Evolutionary conservation across 169 alveolate species (phyloP), one percentile per base, ranked within the genome.

Genomic region (Gregarina niphandrodes): DNA sequence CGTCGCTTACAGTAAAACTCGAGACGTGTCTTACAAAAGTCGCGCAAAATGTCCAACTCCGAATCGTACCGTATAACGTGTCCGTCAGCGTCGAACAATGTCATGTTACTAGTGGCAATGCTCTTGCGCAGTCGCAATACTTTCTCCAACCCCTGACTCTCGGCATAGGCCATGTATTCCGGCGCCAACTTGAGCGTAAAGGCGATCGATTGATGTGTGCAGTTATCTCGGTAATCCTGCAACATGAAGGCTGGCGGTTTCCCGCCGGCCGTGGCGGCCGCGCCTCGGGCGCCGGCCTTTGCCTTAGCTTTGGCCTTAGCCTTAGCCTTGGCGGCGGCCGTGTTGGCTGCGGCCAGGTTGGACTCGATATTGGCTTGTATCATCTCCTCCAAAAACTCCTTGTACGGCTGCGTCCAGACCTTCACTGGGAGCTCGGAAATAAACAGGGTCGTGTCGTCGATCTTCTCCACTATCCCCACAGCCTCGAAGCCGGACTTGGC

Each of bases 381-480:
- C 36, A 52, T 35, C 35, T 64, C 63, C 55, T 85, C 92, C 37
- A 84, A 60, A 73, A 78, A 84, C 37, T 71, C 87, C 53, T 82
- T 78, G 68, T 83, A 89, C 62, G 83, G 95, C 68, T 84, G 80
- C 11, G 95, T 87, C 95, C 96, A 86, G 52, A 73, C 77, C 35
- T 78, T 74, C 35, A 90, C 70, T 1, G 99, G 99, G n/a, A 93
- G 73, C 64, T 93, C 99, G 18, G 92, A 80, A 15, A 65, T 51
- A 18, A 69, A 81, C 18, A 56, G 60, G 19, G 70, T 64, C 35
- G 58, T 61, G 37, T 63, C 71, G 28, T 56, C 62, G 2, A 38
- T 37, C 41, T 60, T 35, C 40, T 49, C 51, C 26, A 65, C 64
- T 45, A 55, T 42, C 26, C 80, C 80, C 34, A 57, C 45, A 17